Base-by-base conservation (phyloP, 2,329 filamentous ascomycete genomes). In the Sphaerostilbella broomeana region DNA sequence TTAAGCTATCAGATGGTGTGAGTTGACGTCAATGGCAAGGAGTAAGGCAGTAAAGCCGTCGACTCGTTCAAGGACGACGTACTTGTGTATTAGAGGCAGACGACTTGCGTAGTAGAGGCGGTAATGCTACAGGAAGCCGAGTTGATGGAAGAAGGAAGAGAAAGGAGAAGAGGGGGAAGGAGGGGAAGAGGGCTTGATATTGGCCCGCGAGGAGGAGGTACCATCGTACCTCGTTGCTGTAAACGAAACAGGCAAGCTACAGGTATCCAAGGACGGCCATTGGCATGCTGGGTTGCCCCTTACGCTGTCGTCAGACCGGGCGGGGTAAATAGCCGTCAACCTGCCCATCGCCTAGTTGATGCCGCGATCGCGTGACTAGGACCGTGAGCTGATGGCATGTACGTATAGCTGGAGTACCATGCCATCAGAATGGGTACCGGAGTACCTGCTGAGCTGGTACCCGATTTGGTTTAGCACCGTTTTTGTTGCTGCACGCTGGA, bases 251-350 rank as follows among this genome's bases (percentile, higher is more conserved):
- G 45, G 35, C 11, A 13, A 24, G 15, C 10, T 12, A 18, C n/a
- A n/a, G n/a, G 30, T 11, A 19, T 25, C 11, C 42, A 35, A 24
- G 28, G 20, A 28, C 31, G 30, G 35, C 28, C 24, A 37, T 22
- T 42, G 32, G 35, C 33, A 30, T 38, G 39, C 35, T 34, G 38
- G 31, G 27, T 3, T 54, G 51, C 43, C 51, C 46, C 47, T 46
- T 52, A 51, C 53, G 56, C 55, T 60, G 59, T 62, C 58, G 60
- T 63, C 61, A 63, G 60, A 62, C 56, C 59, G 62, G 62, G 63
- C 63, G 63, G 64, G 64, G 64, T 67, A 67, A 59, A 50, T 50
- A 47, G 42, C n/a, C 44, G 15, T 25, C 25, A 15, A 38, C 26
- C 17, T 38, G 35, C 18, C 35, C 27, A 31, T 31, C 20, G 6